Evolutionary conservation across 2,329 filamentous ascomycete genomes (phyloP), one percentile per base, ranked within the genome.

Genomic region (Penicillium glabrum): DNA sequence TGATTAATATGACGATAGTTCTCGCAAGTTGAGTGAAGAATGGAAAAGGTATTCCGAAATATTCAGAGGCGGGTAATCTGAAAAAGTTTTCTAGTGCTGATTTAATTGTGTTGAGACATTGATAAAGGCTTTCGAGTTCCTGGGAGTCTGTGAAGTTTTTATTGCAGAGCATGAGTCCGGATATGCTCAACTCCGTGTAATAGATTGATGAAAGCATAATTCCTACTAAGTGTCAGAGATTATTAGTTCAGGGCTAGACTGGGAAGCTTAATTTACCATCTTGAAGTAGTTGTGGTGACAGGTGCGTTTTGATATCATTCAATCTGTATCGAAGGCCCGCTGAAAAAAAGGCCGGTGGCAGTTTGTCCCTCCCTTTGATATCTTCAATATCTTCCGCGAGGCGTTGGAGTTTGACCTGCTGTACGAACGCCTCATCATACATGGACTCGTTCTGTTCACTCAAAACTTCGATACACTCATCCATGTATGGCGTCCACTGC

Each of bases 401-500:
- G 3, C 56, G 53, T 52, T 69, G 66, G n/a, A 66, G 51, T 23
- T 59, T 61, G 16, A 67, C 57, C 26, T 65, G 61, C 8, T 61
- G 53, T 7, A 62, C 74, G 1, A 88, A 74, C 1, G 82, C 62
- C 23, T 75, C 72, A 62, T 88, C 85, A 3, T 77, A 76, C 0
- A 76, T 71, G 21, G 74, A 75, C 49, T 86, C 82, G 3, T 73
- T 75, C 1, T 75, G 69, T 23, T 76, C 71, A 8, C 75, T 72
- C 0, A 88, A 68, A 1, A 75, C 60, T 7, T 76, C 68, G 1
- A 87, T 72, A 27, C 79, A 83, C 21, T 86, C 83, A 23, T 86
- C 83, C 73, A 88, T 80, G 50, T 85, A 79, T 0, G 79, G 62
- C 0, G 80, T 86, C 85, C 85, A 89, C 1, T 73, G 76, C 44